phyloP scores from a whole-genome alignment of 176 grass and related monocot genomes.

The Thalia dealbata region DNA sequence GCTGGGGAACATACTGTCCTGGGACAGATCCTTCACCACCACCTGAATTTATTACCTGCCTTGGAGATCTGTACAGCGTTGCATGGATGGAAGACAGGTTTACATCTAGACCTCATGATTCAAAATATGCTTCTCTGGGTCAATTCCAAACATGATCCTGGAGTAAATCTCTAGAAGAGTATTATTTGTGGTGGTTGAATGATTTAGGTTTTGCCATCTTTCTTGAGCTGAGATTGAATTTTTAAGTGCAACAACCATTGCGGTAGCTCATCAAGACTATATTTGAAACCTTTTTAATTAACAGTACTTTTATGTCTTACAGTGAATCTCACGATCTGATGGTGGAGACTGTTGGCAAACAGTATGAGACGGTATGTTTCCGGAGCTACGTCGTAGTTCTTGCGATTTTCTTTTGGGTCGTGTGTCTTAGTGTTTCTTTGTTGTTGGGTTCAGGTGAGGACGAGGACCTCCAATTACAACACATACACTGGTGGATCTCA shows the following conservation, averaged over 20 bases:
- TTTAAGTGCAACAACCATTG: background rate
- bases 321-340: conserved; percentile 75
- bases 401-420: background rate
- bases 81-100: conserved; percentile 99
- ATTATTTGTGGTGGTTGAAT: background rate
- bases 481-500: conserved; percentile 43
- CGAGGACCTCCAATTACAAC: conserved; percentile 52
- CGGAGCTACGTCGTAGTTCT: background rate
- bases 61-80: conserved; percentile 87
- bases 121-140: background rate
- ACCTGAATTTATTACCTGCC: conserved; percentile 55
- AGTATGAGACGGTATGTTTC: conserved; percentile 62
- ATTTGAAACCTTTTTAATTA: no score
- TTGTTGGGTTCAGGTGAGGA: conserved; percentile 48
- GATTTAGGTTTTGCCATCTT: background rate
- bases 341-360: conserved; percentile 64
- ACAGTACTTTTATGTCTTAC: conserved; percentile 14
- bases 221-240: background rate
- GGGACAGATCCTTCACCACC: conserved; percentile 51
- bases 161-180: background rate
- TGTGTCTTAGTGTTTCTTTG: background rate
- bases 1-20: conserved; percentile 87
- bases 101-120: background rate
- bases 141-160: background rate
- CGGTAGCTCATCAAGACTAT: no score